Conservation (phyloP, 1,284 basidiomycete genomes). For the Fistulina hepatica region DNA sequence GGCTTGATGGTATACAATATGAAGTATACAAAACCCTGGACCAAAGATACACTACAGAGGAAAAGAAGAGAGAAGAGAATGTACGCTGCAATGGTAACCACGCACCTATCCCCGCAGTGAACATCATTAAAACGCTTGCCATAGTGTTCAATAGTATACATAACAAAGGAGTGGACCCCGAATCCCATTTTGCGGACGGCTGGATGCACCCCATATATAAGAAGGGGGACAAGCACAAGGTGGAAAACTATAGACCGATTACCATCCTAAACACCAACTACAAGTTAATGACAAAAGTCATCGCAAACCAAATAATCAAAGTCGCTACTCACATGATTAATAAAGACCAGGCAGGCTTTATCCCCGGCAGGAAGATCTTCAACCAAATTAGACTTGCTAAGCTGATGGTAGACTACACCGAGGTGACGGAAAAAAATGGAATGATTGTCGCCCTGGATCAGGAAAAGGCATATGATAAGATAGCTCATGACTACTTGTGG, state of each 20-base stretch:
- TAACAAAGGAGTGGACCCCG: neutral
- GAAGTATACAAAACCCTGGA: slow-evolving; percentile 6
- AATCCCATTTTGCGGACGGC: slow-evolving; percentile 2
- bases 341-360: slow-evolving; percentile 8
- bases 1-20: slow-evolving; percentile 7
- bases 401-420: slow-evolving; percentile 4
- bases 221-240: slow-evolving; percentile 3
- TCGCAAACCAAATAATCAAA: slow-evolving; percentile 2
- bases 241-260: slow-evolving; percentile 7
- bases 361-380: slow-evolving; percentile 4
- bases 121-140: neutral
- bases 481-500: slow-evolving; percentile 5
- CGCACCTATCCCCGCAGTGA: neutral
- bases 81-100: too few relatives aligned
- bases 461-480: slow-evolving; percentile 8
- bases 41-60: neutral
- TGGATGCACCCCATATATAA: slow-evolving; percentile 10
- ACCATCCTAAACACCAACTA: slow-evolving; percentile 9
- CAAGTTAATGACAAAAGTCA: slow-evolving; percentile 8
- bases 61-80: too few relatives aligned
- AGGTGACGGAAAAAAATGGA: slow-evolving; percentile 4
- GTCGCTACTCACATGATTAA: slow-evolving; percentile 7
- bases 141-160: slow-evolving; percentile 2
- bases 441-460: slow-evolving; percentile 8
- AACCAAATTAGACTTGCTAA: slow-evolving; percentile 7